phyloP scores from a whole-genome alignment of 2,329 filamentous ascomycete genomes.

The Xylariaceae sp. region DNA sequence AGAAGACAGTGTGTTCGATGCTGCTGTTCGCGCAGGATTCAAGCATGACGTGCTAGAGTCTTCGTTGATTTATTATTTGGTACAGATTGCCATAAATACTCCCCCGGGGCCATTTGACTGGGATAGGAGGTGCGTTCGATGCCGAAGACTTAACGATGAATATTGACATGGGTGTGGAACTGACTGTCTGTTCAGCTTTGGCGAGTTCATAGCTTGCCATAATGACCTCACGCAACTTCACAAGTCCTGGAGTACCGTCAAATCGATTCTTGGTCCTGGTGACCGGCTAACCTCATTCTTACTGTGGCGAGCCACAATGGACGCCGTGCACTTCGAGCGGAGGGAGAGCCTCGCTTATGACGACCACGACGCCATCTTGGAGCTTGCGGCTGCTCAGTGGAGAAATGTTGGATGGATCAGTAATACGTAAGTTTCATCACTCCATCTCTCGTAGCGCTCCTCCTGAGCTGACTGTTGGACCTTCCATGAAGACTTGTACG shows the following conservation, averaged over 20 bases:
- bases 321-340: background rate
- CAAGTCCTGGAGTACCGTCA: conserved; percentile 1
- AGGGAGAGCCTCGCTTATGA: background rate
- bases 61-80: background rate
- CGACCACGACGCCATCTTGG: conserved; percentile 7
- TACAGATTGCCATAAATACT: background rate
- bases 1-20: conserved; percentile 3
- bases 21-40: conserved; percentile 5
- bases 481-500: conserved; percentile 2
- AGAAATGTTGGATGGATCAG: background rate
- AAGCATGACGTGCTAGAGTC: background rate
- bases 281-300: conserved; percentile 8
- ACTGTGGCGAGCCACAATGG: conserved; percentile 4
- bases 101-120: conserved; percentile 2
- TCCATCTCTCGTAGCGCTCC: background rate
- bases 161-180: background rate
- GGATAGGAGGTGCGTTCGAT: conserved; percentile 10
- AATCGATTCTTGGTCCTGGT: background rate
- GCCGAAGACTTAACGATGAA: background rate
- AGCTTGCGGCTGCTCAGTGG: conserved; percentile 3
- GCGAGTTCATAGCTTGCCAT: conserved; percentile 4
- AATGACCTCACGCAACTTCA: background rate
- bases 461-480: background rate
- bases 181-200: conserved; percentile 7
- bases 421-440: conserved; percentile 1